A percentile compares a stretch with the other conserved stretches of the same genome.
Conservation (phyloP, 148 eudicot species). For the Vaccinium vitisidaea region DNA sequence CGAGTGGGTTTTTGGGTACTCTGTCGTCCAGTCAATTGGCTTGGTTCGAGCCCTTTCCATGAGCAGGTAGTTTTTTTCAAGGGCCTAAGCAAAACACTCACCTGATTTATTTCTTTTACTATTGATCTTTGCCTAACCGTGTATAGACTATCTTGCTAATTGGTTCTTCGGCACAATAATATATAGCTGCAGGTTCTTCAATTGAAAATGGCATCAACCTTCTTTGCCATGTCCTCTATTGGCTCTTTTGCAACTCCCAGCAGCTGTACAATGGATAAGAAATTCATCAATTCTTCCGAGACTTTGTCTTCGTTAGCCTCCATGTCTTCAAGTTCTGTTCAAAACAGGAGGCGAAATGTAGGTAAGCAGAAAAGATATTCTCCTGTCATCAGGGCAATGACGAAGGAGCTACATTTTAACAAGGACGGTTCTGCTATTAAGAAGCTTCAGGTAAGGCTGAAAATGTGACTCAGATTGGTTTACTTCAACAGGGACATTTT, state of each 20-base stretch:
- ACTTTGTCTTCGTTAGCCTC: slow-evolving; percentile 37
- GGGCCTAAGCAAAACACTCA: background rate
- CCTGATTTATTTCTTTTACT: background rate
- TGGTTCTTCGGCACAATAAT: background rate
- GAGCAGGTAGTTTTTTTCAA: background rate
- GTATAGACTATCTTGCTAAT: background rate
- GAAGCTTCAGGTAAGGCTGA: slow-evolving; percentile 43
- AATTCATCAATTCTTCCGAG: slow-evolving; percentile 18
- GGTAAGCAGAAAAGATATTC: slow-evolving; percentile 27
- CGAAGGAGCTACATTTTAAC: slow-evolving; percentile 47
- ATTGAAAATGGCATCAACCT: slow-evolving; percentile 48
- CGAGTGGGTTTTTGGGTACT: background rate
- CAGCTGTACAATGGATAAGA: slow-evolving; percentile 39
- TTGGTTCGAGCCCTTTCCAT: background rate
- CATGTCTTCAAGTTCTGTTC: slow-evolving; percentile 31
- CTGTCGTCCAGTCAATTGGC: background rate
- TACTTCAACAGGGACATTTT: background rate
- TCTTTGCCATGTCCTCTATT: slow-evolving; percentile 45
- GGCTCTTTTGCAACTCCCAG: slow-evolving; percentile 40
- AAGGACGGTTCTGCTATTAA: slow-evolving; percentile 53
- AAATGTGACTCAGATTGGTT: background rate
- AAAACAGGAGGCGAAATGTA: slow-evolving; percentile 23
- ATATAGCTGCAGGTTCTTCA: slow-evolving; percentile 12
- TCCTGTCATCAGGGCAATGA: slow-evolving; percentile 32
- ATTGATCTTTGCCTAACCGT: background rate